Evolutionary conservation across 1,284 basidiomycete genomes (phyloP), one percentile per base, ranked within the genome.

Genomic region (Ustilago curta): DNA sequence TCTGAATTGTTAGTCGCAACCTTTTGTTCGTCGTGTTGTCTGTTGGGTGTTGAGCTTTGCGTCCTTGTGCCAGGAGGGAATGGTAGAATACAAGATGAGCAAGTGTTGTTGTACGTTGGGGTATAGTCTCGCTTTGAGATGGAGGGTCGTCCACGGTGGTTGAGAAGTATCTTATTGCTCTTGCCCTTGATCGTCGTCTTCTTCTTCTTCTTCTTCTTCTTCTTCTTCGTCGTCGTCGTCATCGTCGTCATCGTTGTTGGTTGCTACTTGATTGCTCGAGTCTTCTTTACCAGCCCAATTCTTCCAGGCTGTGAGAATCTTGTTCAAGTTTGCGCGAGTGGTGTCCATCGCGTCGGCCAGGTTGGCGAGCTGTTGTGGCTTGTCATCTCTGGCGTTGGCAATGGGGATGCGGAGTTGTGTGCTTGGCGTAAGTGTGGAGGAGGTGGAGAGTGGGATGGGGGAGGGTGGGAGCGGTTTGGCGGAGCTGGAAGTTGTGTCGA

Each of bases 241-340:
- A 8, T 59, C 45, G 8, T 48, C 50, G 3, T 14, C 53, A 11
- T 53, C 57, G 7, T 37, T 14, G 2, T 44, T 45, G 21, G 56
- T 8, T 2, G 47, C 27, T 11, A 45, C 11, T 16, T 35, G 0
- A 3, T 42, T 5, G 2, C 18, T n/a, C 9, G 35, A 37, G 6
- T 42, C 48, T 32, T 76, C 66, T 23, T 76, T 69, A 9, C 70
- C 70, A 6, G 56, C 39, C 74, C 70, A 76, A 23, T 69, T 65
- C 29, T 76, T 76, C 73, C 73, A 76, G 4, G 43, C 39, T 3
- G 73, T 71, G 6, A 76, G 37, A 18, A 71, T 3, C 3, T 48
- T 37, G 32, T 76, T 76, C 21, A 76, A 42, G 9, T 47, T 44
- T 1, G 56, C n/a, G n/a, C 66, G 23, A 12, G 74, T 19, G 4